A percentile compares a stretch with the other conserved stretches of the same genome.
Evolutionary conservation across 768 basidiomycete species (phyloP).

Genomic region (Fomitopsis serialis): DNA sequence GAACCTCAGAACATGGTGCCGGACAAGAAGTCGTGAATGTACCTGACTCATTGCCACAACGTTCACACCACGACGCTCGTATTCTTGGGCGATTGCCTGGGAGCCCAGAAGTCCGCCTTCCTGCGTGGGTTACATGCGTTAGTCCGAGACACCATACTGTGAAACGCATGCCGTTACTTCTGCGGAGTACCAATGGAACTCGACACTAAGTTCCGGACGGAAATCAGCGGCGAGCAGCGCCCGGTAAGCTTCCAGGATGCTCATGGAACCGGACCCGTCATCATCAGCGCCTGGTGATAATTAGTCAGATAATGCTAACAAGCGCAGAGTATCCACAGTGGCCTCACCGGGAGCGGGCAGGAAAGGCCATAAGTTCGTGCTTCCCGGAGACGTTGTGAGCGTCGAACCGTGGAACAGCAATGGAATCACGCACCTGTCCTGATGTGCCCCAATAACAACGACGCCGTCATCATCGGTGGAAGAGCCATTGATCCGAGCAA

Average conservation of each 20-base stretch:
- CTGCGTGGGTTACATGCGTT: conserved; percentile 28
- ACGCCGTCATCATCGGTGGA: conserved; percentile 53
- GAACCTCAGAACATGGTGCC: conserved; percentile 7
- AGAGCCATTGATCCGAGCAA: conserved; percentile 72
- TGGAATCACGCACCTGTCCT: conserved; percentile 60
- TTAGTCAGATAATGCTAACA: conserved; percentile 4
- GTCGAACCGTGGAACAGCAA: not conserved
- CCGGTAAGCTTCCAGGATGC: conserved; percentile 75
- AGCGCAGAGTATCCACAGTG: conserved; percentile 1
- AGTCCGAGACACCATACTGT: not conserved
- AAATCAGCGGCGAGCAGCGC: conserved; percentile 65
- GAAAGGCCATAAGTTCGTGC: conserved; percentile 77
- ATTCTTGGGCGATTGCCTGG: conserved; percentile 80
- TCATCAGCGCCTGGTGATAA: conserved; percentile 60
- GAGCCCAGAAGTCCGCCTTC: conserved; percentile 85
- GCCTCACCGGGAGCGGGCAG: conserved; percentile 64
- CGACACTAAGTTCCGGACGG: conserved; percentile 57
- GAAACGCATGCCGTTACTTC: conserved; percentile 41
- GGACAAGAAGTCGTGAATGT: conserved; percentile 6
- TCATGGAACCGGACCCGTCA: conserved; percentile 59
- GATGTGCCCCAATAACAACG: conserved; percentile 75
- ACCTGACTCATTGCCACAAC: conserved; percentile 86
- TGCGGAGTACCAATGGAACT: conserved; percentile 85
- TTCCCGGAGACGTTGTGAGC: conserved; percentile 18
- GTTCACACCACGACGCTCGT: conserved; percentile 55